A percentile compares a stretch with the other conserved stretches of the same genome.
phyloP scores from a whole-genome alignment of 495 filamentous ascomycete genomes.

The Massariosphaeria phaeospora region DNA sequence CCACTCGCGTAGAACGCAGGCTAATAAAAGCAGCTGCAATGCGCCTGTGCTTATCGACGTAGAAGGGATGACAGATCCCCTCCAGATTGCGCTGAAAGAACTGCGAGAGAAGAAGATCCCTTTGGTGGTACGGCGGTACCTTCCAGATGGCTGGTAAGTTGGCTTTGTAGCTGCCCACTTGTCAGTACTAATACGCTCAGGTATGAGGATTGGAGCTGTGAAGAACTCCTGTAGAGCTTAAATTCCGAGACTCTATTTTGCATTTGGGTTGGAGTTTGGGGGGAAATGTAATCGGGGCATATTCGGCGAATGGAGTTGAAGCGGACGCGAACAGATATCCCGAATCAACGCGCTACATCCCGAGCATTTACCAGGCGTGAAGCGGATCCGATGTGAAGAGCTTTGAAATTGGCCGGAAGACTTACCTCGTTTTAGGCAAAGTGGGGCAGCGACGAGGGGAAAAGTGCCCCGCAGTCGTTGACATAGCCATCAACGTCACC shows the following conservation, averaged over 20 bases:
- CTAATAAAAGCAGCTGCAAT: conserved; percentile 67
- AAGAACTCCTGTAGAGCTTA: conserved; percentile 68
- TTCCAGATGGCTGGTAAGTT: conserved; percentile 93
- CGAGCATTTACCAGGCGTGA: background rate
- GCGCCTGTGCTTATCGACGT: conserved; percentile 94
- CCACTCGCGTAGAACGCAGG: background rate
- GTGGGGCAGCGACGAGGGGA: conserved; percentile 15
- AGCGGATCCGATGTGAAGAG: conserved; percentile 4
- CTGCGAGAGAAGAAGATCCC: conserved; percentile 97
- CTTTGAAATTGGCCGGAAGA: conserved; percentile 14
- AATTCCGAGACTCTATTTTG: background rate
- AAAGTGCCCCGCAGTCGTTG: conserved; percentile 28
- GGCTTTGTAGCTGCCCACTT: background rate
- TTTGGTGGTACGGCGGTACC: conserved; percentile 84
- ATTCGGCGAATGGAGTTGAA: conserved; percentile 9
- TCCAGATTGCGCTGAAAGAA: conserved; percentile 97
- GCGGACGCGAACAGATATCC: background rate
- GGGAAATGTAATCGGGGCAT: conserved; percentile 13
- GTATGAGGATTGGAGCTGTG: conserved; percentile 99
- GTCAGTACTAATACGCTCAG: conserved; percentile 44
- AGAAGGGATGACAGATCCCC: conserved; percentile 94
- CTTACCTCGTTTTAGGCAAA: conserved; percentile 28
- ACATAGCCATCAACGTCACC: conserved; percentile 16
- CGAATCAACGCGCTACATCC: background rate
- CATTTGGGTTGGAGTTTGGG: conserved; percentile 26